Evolutionary conservation across 495 filamentous ascomycete genomes (phyloP), one percentile per base, ranked within the genome.

Genomic region (Aspergillus cavernicola): DNA sequence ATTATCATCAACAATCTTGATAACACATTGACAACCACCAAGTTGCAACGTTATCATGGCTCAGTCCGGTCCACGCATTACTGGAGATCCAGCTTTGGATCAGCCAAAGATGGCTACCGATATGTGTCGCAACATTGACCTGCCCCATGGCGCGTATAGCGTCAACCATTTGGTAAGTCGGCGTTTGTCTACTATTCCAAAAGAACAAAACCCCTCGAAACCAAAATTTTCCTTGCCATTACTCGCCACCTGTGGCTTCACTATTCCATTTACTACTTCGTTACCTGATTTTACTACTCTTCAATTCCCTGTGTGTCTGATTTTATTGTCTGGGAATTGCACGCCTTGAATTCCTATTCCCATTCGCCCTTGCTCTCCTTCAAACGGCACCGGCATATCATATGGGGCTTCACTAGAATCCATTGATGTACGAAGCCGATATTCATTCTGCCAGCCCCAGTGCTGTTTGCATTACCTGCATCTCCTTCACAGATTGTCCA

Each of bases 151-250:
- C 6, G 64, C 64, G 23, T 69, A 56, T 39, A 40, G 44, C 0
- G 38, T 69, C 6, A 57, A 65, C 29, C 53, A 64, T 20, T 13
- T 60, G 52, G 66, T 67, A 56, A 60, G 64, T 63, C 35, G n/a
- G 19, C 20, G 32, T 50, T 53, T 19, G 22, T 28, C 56, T 43
- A 11, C 24, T 38, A 11, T 6, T 47, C 41, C 3, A 32, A 19
- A 35, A 26, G 32, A 32, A 53, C 22, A 32, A 16, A n/a, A 18
- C 31, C 39, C 11, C 13, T 50, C 11, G 23, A n/a, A n/a, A 31
- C 32, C 50, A 11, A 13, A 6, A 26, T 19, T 28, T 18, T 35
- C 20, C 24, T 31, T 7, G 6, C n/a, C 16, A 32, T 52, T 43
- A 15, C 22, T 32, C 23, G 13, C 38, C 26, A 23, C n/a, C 15